Percentiles rank a stretch among this genome's conserved stretches.
These are phyloP conservation scores for Cercospora berteroae DNA, from an alignment of 2,329 filamentous ascomycete species.

Conservation along the genomic window DNA sequence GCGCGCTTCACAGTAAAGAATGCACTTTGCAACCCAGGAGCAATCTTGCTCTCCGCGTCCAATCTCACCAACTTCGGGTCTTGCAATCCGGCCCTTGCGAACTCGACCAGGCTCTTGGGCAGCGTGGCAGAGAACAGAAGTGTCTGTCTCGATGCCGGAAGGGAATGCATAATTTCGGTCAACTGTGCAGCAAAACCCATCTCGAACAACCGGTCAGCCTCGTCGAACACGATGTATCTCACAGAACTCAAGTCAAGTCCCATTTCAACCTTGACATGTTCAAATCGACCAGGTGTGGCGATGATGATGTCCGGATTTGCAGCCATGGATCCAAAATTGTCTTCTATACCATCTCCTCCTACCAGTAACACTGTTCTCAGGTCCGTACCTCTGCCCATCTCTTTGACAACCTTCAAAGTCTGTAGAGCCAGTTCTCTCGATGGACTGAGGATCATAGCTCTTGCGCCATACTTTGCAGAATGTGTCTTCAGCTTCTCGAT, in stretches of 20 bases:
- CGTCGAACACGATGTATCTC: conserved; percentile 93
- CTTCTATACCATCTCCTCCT: conserved; percentile 91
- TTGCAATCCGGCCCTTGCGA: conserved; percentile 87
- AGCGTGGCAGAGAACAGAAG: conserved; percentile 93
- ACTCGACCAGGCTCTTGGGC: conserved; percentile 91
- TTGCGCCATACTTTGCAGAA: conserved; percentile 78
- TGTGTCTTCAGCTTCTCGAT: conserved; percentile 89
- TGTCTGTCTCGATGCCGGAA: conserved; percentile 83
- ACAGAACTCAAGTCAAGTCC: conserved; percentile 84
- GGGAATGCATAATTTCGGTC: conserved; percentile 84
- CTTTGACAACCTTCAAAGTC: conserved; percentile 94
- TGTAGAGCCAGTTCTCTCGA: conserved; percentile 93
- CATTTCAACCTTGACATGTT: conserved; percentile 98
- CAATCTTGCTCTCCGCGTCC: conserved; percentile 93
- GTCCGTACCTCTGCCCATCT: conserved; percentile 85
- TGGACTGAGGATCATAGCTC: conserved; percentile 85
- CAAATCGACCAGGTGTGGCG: conserved; percentile 90
- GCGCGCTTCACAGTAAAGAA: conserved; percentile 91
- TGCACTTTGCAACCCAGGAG: conserved; percentile 89
- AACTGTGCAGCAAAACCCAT: conserved; percentile 97
- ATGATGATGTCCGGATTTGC: conserved; percentile 96
- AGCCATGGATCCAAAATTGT: conserved; percentile 90
- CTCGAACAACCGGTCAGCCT: conserved; percentile 94
- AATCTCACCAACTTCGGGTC: conserved; percentile 87
- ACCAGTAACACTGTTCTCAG: conserved; percentile 86